Conservation (phyloP, 352 stramenopile genomes). For the Phytopythium mirpurense region DNA sequence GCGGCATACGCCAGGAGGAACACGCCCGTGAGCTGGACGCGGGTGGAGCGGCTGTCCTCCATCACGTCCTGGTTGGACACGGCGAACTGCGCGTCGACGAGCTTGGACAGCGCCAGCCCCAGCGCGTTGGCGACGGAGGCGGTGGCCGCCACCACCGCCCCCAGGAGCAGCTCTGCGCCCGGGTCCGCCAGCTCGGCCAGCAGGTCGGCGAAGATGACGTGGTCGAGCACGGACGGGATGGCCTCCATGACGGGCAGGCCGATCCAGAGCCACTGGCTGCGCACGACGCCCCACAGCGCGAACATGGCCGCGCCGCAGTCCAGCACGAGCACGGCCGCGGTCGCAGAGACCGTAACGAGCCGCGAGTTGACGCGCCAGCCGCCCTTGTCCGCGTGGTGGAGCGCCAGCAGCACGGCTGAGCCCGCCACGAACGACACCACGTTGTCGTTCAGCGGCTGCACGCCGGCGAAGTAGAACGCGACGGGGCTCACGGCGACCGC, state of each 20-base stretch:
- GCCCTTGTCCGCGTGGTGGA: constrained; percentile 31
- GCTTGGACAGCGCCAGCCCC: constrained; percentile 49
- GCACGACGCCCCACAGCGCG: constrained; percentile 30
- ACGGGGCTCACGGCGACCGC: constrained; percentile 25
- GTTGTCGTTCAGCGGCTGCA: constrained; percentile 38
- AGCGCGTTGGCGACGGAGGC: constrained; percentile 36
- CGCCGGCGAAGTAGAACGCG: constrained; percentile 28
- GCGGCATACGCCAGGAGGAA: constrained; percentile 53
- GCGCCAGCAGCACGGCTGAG: constrained; percentile 15
- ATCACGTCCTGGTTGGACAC: constrained; percentile 44
- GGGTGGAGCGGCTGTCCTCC: constrained; percentile 37
- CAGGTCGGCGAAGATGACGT: constrained; percentile 41
- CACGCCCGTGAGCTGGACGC: constrained; percentile 31
- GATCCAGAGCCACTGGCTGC: constrained; percentile 67
- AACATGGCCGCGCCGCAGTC: constrained; percentile 52
- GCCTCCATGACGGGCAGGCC: constrained; percentile 51
- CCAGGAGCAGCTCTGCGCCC: constrained; percentile 21
- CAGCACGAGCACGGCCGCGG: constrained; percentile 39
- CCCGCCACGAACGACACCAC: constrained; percentile 42
- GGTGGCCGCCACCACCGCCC: constrained; percentile 40
- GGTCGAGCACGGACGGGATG: constrained; percentile 45
- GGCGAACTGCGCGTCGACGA: constrained; percentile 49
- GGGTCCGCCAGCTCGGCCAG: constrained; percentile 46
- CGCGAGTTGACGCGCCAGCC: constrained; percentile 41
- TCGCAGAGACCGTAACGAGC: constrained; percentile 25